These are phyloP conservation scores for Puccinellia tenuiflora DNA, from an alignment of 176 grass and related monocot genomes.

Conservation along the genomic window DNA sequence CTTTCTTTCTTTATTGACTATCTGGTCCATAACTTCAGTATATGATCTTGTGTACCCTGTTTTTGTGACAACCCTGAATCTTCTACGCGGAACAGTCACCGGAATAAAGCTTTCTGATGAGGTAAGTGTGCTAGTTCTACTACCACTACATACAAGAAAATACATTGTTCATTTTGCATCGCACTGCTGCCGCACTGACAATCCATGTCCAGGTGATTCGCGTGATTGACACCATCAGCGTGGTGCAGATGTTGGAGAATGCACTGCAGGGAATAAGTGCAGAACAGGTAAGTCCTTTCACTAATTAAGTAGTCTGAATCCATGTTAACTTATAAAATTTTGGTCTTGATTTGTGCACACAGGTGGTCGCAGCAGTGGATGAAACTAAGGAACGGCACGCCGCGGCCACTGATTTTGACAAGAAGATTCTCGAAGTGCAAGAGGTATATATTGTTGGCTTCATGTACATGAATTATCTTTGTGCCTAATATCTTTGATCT, in stretches of 20 bases:
- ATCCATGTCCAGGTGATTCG: conserved; percentile 52
- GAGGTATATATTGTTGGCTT: conserved; percentile 33
- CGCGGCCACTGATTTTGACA: conserved; percentile 71
- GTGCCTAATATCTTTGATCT: neutral
- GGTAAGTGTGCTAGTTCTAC: neutral
- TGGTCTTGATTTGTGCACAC: too few species aligned
- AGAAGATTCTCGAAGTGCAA: conserved; percentile 57
- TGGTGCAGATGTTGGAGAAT: conserved; percentile 67
- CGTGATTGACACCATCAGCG: conserved; percentile 60
- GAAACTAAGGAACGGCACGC: conserved; percentile 76
- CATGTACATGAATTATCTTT: neutral
- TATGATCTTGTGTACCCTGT: neutral
- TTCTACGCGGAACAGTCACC: conserved; percentile 42
- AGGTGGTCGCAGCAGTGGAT: too few species aligned
- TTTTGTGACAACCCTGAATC: conserved; percentile 13
- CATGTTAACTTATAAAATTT: too few species aligned
- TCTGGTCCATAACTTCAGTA: neutral
- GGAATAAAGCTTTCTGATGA: conserved; percentile 32
- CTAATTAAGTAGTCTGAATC: too few species aligned
- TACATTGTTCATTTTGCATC: too few species aligned
- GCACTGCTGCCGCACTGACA: neutral
- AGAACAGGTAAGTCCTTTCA: conserved; percentile 53
- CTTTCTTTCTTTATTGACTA: neutral
- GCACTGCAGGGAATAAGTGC: conserved; percentile 58
- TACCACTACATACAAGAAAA: too few species aligned